Evolutionary conservation across 140 eudicot species (phyloP).

Genomic region (Bidens hawaiensis): DNA sequence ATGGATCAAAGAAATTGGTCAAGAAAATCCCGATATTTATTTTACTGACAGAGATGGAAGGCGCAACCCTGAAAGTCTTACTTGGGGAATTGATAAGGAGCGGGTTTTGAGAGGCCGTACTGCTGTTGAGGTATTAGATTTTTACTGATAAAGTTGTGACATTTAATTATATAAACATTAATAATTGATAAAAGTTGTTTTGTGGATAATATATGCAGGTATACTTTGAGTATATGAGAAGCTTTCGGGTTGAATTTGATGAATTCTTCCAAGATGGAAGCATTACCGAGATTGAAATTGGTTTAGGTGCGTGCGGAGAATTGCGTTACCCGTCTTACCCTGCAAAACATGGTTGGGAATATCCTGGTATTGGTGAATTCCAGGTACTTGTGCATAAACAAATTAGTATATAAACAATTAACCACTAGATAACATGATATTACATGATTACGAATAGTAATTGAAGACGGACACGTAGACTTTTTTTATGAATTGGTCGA

Average conservation of each 20-base stretch:
- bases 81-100: conserved; percentile 97
- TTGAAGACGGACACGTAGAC: not conserved
- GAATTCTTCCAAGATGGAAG: conserved; percentile 65
- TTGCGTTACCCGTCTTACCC: conserved; percentile 89
- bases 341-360: conserved; percentile 78
- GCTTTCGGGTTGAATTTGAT: conserved; percentile 74
- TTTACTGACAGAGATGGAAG: conserved; percentile 83
- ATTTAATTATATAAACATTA: not conserved
- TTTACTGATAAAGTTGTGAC: not conserved
- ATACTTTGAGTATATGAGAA: conserved; percentile 86
- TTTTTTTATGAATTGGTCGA: not conserved
- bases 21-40: conserved; percentile 73
- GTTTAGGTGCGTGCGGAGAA: conserved; percentile 89
- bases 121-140: conserved; percentile 69
- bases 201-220: conserved; percentile 45
- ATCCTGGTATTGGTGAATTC: conserved; percentile 95
- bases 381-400: conserved; percentile 45
- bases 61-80: conserved; percentile 76
- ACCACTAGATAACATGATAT: not conserved
- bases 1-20: conserved; percentile 83
- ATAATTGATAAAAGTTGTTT: not conserved
- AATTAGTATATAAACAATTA: not conserved
- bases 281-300: conserved; percentile 73
- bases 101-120: conserved; percentile 87
- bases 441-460: conserved; percentile 4